These are phyloP conservation scores for Ogataea nitratoaversa DNA, from an alignment of 805 yeast genomes.

Conservation along the genomic window DNA sequence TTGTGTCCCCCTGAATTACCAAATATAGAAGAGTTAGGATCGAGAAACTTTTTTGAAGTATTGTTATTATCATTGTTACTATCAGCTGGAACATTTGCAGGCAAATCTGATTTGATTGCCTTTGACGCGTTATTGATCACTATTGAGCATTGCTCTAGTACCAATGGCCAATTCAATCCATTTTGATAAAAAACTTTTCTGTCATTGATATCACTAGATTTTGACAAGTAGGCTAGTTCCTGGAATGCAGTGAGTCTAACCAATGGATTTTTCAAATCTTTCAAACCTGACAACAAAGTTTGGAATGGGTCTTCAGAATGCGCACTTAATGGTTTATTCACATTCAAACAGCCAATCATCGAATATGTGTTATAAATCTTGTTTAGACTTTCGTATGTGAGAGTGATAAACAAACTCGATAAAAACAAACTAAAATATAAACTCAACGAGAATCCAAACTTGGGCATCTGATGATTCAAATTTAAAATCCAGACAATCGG, in stretches of 20 bases:
- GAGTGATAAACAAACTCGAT: slow-evolving; percentile 33
- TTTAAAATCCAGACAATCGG: slow-evolving; percentile 30
- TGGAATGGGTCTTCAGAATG: slow-evolving; percentile 58
- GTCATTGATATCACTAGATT: slow-evolving; percentile 41
- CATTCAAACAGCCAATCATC: slow-evolving; percentile 68
- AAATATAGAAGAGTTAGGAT: slow-evolving; percentile 15
- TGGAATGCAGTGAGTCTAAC: slow-evolving; percentile 68
- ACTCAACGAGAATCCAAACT: slow-evolving; percentile 30
- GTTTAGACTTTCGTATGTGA: slow-evolving; percentile 53
- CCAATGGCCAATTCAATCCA: slow-evolving; percentile 46
- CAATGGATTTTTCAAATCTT: slow-evolving; percentile 41
- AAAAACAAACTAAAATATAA: slow-evolving; percentile 29
- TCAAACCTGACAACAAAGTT: slow-evolving; percentile 61
- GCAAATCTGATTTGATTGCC: slow-evolving; percentile 23
- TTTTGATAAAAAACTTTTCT: slow-evolving; percentile 52
- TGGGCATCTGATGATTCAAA: slow-evolving; percentile 40
- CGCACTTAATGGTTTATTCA: slow-evolving; percentile 55
- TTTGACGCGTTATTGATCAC: slow-evolving; percentile 41
- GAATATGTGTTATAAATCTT: slow-evolving; percentile 61
- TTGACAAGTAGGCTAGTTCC: slow-evolving; percentile 64
- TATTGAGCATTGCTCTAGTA: slow-evolving; percentile 56
- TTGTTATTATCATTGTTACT: neutral
- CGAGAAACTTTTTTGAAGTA: neutral
- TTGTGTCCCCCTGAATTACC: slow-evolving; percentile 23
- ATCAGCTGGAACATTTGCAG: neutral